A percentile compares a stretch with the other conserved stretches of the same genome.
These are phyloP conservation scores for Inga oerstediana DNA, from an alignment of 306 rosid genomes.

Conservation along the genomic window DNA sequence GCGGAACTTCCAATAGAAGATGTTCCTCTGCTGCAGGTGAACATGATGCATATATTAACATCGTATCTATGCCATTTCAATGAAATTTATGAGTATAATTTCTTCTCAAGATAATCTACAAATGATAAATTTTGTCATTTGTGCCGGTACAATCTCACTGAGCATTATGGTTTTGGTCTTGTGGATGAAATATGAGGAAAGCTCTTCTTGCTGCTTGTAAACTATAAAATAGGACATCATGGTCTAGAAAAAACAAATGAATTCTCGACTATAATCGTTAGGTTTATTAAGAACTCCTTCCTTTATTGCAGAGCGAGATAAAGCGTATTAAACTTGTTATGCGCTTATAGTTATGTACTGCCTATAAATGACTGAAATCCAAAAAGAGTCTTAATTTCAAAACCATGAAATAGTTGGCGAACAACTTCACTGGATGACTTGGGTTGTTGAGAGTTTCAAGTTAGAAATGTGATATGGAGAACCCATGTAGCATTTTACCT, in stretches of 20 bases:
- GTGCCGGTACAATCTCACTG: conserved; percentile 7
- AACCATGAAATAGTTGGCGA: conserved; percentile 4
- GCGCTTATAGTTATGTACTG: neutral
- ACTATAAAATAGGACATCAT: conserved; percentile 9
- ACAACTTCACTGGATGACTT: conserved; percentile 26
- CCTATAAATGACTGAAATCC: neutral
- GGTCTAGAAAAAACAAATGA: neutral
- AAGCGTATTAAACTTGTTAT: conserved; percentile 8
- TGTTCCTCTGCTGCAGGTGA: conserved; percentile 93
- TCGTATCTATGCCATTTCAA: conserved; percentile 17
- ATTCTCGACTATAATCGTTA: neutral
- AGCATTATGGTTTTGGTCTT: conserved; percentile 12
- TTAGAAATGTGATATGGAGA: conserved; percentile 13
- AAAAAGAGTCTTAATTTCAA: conserved; percentile 6
- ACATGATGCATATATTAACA: conserved; percentile 7
- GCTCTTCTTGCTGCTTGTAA: conserved; percentile 28
- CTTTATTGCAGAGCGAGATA: conserved; percentile 6
- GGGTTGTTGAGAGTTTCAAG: conserved; percentile 27
- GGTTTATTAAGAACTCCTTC: neutral
- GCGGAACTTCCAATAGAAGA: conserved; percentile 99
- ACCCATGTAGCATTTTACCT: conserved; percentile 14
- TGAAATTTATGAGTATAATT: conserved; percentile 1
- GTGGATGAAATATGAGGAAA: conserved; percentile 28
- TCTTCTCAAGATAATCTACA: conserved; percentile 30
- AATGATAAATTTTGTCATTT: conserved; percentile 18